Evolutionary conservation across 257 asterid genomes (phyloP).

Genomic region (Nyctanthes arbortristis): DNA sequence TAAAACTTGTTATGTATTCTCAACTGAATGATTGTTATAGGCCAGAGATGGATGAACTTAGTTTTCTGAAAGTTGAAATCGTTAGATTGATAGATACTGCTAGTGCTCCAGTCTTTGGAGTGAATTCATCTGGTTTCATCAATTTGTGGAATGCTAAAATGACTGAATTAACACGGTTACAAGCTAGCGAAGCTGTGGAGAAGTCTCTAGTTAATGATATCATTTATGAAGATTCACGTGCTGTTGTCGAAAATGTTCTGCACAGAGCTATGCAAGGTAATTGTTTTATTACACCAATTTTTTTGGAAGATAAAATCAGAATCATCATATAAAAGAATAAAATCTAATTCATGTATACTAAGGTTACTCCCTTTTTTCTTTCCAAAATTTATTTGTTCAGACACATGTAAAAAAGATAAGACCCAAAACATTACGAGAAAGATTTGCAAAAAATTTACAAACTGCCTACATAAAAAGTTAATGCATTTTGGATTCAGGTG

Average conservation of each 20-base stretch:
- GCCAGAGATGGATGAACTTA: slow-evolving; percentile 36
- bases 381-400: not conserved
- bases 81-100: slow-evolving; percentile 63
- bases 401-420: not conserved
- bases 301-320: too few relatives aligned
- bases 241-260: slow-evolving; percentile 38
- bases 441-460: not conserved
- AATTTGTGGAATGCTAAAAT: slow-evolving; percentile 75
- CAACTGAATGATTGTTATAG: slow-evolving; percentile 22
- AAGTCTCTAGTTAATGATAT: slow-evolving; percentile 42
- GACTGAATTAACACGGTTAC: slow-evolving; percentile 56
- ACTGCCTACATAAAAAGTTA: not conserved
- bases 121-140: slow-evolving; percentile 49
- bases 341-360: not conserved
- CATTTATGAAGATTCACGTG: slow-evolving; percentile 51
- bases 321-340: not conserved
- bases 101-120: slow-evolving; percentile 65
- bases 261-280: slow-evolving; percentile 57
- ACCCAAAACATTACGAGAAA: not conserved
- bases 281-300: slow-evolving; percentile 1
- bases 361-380: not conserved
- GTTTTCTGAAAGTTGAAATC: slow-evolving; percentile 52
- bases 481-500: slow-evolving; percentile 43
- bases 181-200: slow-evolving; percentile 49
- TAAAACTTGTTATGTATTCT: slow-evolving; percentile 16